Evolutionary conservation across 164 flowering plant species (phyloP), one percentile per base, ranked within the genome.

Genomic region (Stephania cephalantha): DNA sequence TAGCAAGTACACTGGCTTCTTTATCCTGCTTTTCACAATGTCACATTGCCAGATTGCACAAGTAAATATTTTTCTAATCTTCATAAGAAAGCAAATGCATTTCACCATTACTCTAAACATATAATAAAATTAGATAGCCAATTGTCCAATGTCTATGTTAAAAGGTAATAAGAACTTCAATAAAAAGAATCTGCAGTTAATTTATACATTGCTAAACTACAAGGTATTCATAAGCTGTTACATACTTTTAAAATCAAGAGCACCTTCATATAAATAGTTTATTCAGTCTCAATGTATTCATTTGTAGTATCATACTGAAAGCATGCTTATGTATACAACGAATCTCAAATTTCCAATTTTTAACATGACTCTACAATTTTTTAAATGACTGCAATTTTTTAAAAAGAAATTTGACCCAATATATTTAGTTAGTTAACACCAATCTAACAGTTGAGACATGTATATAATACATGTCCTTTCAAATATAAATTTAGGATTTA

Each of bases 1-100:
- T 2, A 85, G 84, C 65, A 83, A 75, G 74, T 64, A 73, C n/a
- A 81, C 86, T 4, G 86, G 86, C 52, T 78, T 81, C 25, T 11
- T 69, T 17, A 85, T 71, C 22, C 80, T 71, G 17, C 82, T 75
- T 53, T 25, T 25, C 25, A 25, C 25, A 25, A 25, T 25, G 25
- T 25, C n/a, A 25, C 25, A 25, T 25, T 25, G 0, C 0, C 25
- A 25, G 25, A 25, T 15, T 31, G 44, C 25, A 13, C 13, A 18
- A 55, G 63, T 2, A 55, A 55, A 55, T 55, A 55, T 55, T 55
- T 11, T 55, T 15, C 18, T 9, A 12, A 12, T 12, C 17, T 2
- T 3, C 17, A 55, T 18, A 11, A 55, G 25, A 12, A 1, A 15
- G 63, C 63, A 55, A 2, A 55, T 55, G 63, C 63, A 55, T 55